These are phyloP conservation scores for Amauroascus niger DNA, from an alignment of 2,329 filamentous ascomycete genomes.

Conservation along the genomic window DNA sequence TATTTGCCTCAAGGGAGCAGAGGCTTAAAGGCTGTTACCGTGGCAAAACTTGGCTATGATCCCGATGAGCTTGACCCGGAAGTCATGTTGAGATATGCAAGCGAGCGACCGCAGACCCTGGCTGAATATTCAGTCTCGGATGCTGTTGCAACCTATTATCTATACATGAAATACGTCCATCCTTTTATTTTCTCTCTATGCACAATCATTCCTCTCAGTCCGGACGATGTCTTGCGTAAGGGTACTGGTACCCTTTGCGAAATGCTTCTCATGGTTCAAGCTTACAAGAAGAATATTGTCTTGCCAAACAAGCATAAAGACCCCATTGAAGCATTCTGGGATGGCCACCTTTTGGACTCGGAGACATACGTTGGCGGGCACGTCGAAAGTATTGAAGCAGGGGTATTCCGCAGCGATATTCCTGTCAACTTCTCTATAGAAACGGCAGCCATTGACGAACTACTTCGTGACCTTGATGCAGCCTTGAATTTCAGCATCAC, in stretches of 20 bases:
- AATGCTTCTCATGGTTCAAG: constrained; percentile 98
- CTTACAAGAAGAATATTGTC: constrained; percentile 82
- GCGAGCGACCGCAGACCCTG: constrained; percentile 81
- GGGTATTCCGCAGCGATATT: constrained; percentile 92
- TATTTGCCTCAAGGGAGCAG: constrained; percentile 95
- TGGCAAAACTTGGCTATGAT: constrained; percentile 95
- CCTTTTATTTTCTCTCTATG: constrained; percentile 98
- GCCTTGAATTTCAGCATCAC: constrained; percentile 80
- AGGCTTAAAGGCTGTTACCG: constrained; percentile 93
- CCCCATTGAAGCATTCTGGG: constrained; percentile 87
- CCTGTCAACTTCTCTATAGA: constrained; percentile 92
- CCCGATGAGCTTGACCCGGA: constrained; percentile 96
- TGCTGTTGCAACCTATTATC: constrained; percentile 94
- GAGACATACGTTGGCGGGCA: constrained; percentile 98
- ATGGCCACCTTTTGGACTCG: constrained; percentile 89
- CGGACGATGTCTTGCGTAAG: constrained; percentile 86
- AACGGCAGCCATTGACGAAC: constrained; percentile 75
- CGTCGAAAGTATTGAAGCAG: constrained; percentile 97
- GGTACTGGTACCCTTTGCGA: constrained; percentile 98
- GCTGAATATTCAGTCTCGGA: constrained; percentile 98
- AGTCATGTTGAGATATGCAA: constrained; percentile 83
- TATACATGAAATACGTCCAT: constrained; percentile 99
- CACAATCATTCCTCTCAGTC: constrained; percentile 86
- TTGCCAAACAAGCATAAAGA: constrained; percentile 93
- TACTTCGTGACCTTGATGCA: constrained; percentile 74